These are phyloP conservation scores for Pueraria montana DNA, from an alignment of 306 rosid genomes.

Conservation along the genomic window DNA sequence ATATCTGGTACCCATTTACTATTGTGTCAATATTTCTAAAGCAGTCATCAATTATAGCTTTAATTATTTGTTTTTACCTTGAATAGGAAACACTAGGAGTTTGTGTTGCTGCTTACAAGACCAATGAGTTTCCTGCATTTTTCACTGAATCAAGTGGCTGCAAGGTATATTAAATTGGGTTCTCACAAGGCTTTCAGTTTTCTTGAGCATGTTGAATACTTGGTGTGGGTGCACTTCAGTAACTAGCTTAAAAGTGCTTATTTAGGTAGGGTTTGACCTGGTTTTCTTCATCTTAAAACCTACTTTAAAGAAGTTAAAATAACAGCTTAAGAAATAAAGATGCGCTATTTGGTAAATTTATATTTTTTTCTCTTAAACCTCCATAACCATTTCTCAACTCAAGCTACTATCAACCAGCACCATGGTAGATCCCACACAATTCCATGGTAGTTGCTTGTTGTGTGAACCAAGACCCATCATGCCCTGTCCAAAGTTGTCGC, in stretches of 20 bases:
- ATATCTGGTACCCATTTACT: slow-evolving; percentile 68
- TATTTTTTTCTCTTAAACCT: background rate
- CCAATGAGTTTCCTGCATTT: slow-evolving; percentile 95
- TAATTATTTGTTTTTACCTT: slow-evolving; percentile 24
- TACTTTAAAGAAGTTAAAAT: background rate
- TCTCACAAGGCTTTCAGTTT: background rate
- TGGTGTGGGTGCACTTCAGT: background rate
- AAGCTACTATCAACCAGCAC: background rate
- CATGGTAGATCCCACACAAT: background rate
- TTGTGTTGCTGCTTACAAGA: slow-evolving; percentile 84
- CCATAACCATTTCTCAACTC: background rate
- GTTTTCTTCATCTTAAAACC: background rate
- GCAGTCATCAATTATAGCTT: slow-evolving; percentile 15
- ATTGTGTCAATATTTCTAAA: slow-evolving; percentile 41
- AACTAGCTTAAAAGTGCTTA: background rate
- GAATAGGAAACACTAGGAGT: slow-evolving; percentile 93
- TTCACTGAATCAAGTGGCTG: slow-evolving; percentile 89
- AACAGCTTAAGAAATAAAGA: background rate
- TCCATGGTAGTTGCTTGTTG: background rate
- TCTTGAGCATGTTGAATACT: slow-evolving; percentile 18
- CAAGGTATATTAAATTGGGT: slow-evolving; percentile 64
- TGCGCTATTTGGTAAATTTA: background rate
- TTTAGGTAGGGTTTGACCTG: background rate
- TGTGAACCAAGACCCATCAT: background rate
- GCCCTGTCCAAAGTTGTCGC: background rate